Conservation (phyloP, 2,329 filamentous ascomycete genomes). For the Fusarium miscanthi region DNA sequence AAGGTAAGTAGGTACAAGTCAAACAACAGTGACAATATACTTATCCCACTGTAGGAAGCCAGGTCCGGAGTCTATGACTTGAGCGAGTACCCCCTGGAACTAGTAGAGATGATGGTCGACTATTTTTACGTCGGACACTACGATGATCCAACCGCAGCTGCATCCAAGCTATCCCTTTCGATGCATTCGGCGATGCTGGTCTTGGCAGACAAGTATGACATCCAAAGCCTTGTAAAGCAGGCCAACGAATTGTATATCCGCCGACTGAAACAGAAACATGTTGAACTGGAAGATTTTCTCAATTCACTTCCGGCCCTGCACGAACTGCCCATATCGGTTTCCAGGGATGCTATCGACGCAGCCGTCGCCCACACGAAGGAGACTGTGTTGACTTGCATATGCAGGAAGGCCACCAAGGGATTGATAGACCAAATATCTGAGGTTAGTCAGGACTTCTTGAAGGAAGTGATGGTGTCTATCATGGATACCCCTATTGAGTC, state of each 20-base stretch:
- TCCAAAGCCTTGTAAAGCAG: background rate
- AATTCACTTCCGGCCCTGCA: background rate
- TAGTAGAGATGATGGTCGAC: background rate
- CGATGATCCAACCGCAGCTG: rapidly evolving
- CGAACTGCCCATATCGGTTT: background rate
- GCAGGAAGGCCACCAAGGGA: background rate
- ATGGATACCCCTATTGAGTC: too few relatives aligned
- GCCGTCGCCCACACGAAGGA: background rate
- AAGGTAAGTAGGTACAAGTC: background rate
- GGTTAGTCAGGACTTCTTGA: background rate
- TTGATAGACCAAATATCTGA: background rate
- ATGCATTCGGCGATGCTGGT: background rate
- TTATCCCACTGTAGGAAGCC: background rate
- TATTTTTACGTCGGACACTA: background rate
- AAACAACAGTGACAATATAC: background rate
- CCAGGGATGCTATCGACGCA: background rate
- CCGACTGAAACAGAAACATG: background rate
- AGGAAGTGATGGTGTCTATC: background rate
- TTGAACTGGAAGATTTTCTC: background rate
- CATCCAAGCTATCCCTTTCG: background rate
- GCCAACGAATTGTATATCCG: background rate
- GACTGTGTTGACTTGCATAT: background rate
- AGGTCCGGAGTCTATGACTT: background rate
- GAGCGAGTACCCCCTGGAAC: background rate
- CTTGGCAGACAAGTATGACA: background rate